Base-by-base conservation (phyloP, 2,329 filamentous ascomycete species). In the Diaporthe citrichinensis region DNA sequence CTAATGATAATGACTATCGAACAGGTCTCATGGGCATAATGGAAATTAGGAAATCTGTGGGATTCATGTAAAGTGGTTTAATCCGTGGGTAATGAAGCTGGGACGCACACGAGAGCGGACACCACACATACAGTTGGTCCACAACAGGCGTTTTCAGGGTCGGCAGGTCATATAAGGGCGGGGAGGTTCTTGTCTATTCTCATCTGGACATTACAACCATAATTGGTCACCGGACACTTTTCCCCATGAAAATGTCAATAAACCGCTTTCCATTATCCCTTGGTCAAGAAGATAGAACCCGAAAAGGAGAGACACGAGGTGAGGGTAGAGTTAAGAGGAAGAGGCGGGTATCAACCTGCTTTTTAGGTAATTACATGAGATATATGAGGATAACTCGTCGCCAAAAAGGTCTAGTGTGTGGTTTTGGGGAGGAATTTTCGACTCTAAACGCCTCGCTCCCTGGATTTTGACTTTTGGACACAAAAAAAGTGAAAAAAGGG, bases 361-460 rank as follows among this genome's bases (percentile, higher is more conserved):
- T 25, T 25, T 28, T 53, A 36, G 65, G 31, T 53, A 69, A 69
- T 69, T 69, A 69, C 65, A 69, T 55, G 49, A 34, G 36, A n/a
- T 28, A 41, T 55, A 55, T 55, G 49, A 55, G 4, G 23, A 23
- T 20, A 55, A 41, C 20, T 41, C 49, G 17, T 53, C 65, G 65
- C 46, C 65, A 36, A 25, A 34, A 39, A 31, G n/a, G 25, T 55
- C 65, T 69, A 69, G 34, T 55, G 23, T n/a, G 28, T 25, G 31
- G 12, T 20, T 51, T 34, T 53, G 15, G 34, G 46, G 25, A 25
- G 62, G 46, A 49, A 51, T 23, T 25, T 39, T 41, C 65, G 34
- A 69, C 65, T 69, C 65, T 69, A 55, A 69, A 69, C 65, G 65
- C 65, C 65, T 69, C 65, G 65, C 65, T 69, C 65, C 46, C 65